phyloP scores from a whole-genome alignment of 106 monocot genomes.

The Dendrobium nobile region DNA sequence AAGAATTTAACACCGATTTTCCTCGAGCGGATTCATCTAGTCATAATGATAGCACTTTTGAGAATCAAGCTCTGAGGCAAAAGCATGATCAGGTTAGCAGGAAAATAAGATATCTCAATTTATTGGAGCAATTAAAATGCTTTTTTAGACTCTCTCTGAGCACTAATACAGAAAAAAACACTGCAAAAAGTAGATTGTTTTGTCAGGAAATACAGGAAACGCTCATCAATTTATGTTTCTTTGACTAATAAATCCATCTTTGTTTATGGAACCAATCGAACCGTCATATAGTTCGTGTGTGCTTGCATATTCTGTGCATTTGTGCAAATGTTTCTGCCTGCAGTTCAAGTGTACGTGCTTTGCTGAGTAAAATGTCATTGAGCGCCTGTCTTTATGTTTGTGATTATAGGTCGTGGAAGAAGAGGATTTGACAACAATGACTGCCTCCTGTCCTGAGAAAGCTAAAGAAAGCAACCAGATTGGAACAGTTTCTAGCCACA shows the following conservation, averaged over 20 bases:
- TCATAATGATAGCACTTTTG: not conserved
- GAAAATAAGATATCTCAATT: not conserved
- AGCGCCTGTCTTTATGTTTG: not conserved
- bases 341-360: too few relatives aligned
- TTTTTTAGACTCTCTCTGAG: not conserved
- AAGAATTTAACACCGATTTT: not conserved
- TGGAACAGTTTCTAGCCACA: too few relatives aligned
- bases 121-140: not conserved
- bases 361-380: not conserved
- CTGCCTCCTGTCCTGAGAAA: not conserved
- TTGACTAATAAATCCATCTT: too few relatives aligned
- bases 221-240: not conserved
- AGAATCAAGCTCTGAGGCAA: not conserved
- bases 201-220: not conserved
- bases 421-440: not conserved
- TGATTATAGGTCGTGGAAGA: not conserved
- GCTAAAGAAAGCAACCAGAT: not conserved
- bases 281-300: too few relatives aligned
- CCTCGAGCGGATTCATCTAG: not conserved
- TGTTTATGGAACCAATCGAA: too few relatives aligned
- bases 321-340: too few relatives aligned
- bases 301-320: too few relatives aligned
- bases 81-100: constrained; percentile 3
- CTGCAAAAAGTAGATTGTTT: not conserved
- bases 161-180: not conserved